phyloP scores from a whole-genome alignment of 768 basidiomycete genomes.

The Lactarius trivialis region DNA sequence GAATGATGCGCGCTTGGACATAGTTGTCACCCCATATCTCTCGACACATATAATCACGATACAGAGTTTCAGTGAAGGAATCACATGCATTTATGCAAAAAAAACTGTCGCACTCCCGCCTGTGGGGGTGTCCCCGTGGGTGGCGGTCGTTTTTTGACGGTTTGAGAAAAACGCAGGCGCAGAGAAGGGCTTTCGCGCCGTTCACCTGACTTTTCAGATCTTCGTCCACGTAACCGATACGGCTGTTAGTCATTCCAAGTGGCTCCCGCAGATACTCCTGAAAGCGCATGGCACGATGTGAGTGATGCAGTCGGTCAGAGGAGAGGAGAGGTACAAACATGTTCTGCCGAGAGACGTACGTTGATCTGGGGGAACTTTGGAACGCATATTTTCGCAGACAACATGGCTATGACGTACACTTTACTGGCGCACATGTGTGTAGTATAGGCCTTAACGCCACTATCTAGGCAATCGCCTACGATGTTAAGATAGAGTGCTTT shows the following conservation, averaged over 20 bases:
- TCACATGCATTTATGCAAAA: background rate
- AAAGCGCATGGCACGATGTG: constrained; percentile 4
- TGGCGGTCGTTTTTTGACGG: constrained; percentile 37
- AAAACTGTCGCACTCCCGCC: background rate
- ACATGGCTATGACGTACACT: constrained; percentile 73
- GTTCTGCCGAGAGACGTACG: constrained; percentile 76
- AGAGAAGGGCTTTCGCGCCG: constrained; percentile 70
- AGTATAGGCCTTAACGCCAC: constrained; percentile 56
- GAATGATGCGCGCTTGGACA: background rate
- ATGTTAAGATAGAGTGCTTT: constrained; percentile 89
- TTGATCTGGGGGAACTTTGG: too few relatives aligned
- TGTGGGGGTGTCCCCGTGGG: background rate
- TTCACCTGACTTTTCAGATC: constrained; percentile 86
- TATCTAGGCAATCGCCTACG: constrained; percentile 58
- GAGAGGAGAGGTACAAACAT: constrained; percentile 38
- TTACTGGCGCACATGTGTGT: constrained; percentile 70
- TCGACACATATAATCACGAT: too few relatives aligned
- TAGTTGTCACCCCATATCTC: background rate
- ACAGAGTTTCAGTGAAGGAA: background rate
- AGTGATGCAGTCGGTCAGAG: background rate
- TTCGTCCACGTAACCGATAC: constrained; percentile 88
- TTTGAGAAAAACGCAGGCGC: constrained; percentile 63
- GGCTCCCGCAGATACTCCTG: constrained; percentile 52
- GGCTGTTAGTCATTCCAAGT: constrained; percentile 82
- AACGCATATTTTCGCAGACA: constrained; percentile 79